Percentiles rank a stretch among this genome's conserved stretches.
Evolutionary conservation across 495 filamentous ascomycete genomes (phyloP).

Genomic region (Penicillium argentinense): DNA sequence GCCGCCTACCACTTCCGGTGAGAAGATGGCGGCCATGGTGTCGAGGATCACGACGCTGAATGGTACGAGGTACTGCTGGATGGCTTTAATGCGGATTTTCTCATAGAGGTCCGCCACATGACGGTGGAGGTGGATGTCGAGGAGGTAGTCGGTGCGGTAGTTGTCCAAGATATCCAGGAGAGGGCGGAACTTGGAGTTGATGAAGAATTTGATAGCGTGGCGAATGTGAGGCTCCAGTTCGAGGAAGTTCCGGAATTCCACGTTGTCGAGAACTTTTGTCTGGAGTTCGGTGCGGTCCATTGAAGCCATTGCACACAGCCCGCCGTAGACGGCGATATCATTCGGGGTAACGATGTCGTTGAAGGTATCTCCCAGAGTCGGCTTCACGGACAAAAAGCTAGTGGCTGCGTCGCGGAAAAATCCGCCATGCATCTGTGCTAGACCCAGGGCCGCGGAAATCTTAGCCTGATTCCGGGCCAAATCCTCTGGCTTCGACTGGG

Average conservation of each 20-base stretch:
- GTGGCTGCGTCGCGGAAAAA: conserved; percentile 72
- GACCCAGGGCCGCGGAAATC: conserved; percentile 63
- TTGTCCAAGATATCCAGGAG: conserved; percentile 80
- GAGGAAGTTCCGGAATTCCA: conserved; percentile 78
- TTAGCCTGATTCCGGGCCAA: conserved; percentile 62
- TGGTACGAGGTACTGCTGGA: conserved; percentile 84
- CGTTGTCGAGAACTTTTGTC: conserved; percentile 71
- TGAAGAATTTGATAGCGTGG: conserved; percentile 84
- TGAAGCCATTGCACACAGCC: conserved; percentile 83
- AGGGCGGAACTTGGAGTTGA: conserved; percentile 78
- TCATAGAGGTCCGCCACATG: conserved; percentile 70
- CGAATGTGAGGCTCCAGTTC: conserved; percentile 94
- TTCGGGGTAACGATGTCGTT: conserved; percentile 77
- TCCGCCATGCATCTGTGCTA: conserved; percentile 65
- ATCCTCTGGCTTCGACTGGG: conserved; percentile 59
- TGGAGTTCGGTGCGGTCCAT: conserved; percentile 82
- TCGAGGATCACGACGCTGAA: conserved; percentile 73
- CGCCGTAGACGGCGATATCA: conserved; percentile 90
- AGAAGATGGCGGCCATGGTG: conserved; percentile 67
- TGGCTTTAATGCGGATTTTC: conserved; percentile 81
- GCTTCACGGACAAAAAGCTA: conserved; percentile 62
- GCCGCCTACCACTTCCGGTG: conserved; percentile 34
- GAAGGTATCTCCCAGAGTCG: conserved; percentile 54
- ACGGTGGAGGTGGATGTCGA: conserved; percentile 83
- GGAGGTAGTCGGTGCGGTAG: conserved; percentile 79